These are phyloP conservation scores for Rhododendron williamsianum DNA, from an alignment of 148 eudicot genomes.

Conservation along the genomic window DNA sequence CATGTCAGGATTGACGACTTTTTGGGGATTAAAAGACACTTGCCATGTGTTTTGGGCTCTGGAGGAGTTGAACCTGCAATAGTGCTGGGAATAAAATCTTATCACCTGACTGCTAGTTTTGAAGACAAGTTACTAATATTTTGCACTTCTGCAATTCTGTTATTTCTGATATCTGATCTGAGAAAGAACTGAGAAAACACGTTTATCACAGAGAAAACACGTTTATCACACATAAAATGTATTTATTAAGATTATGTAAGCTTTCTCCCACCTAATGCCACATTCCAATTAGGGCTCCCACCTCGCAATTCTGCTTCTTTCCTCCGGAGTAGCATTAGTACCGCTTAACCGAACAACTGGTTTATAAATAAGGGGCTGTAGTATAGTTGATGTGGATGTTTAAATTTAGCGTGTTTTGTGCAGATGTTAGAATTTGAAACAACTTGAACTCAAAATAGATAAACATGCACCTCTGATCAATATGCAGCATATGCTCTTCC, in stretches of 20 bases:
- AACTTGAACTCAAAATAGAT: not conserved
- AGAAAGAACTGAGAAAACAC: not conserved
- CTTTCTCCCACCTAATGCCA: not conserved
- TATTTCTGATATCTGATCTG: not conserved
- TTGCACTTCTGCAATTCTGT: not conserved
- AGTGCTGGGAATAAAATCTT: not conserved
- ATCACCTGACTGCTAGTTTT: not conserved
- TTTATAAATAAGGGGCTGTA: not conserved
- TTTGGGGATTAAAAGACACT: not conserved
- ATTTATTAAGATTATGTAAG: not conserved
- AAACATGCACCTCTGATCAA: not conserved
- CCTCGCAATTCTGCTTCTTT: not conserved
- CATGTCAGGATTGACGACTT: not conserved
- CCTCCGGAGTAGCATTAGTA: not conserved
- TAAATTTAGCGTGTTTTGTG: not conserved
- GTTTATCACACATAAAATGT: not conserved
- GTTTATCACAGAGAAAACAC: not conserved
- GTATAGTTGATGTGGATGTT: not conserved
- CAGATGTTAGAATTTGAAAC: not conserved
- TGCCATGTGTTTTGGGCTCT: constrained; percentile 6
- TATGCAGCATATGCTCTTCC: not conserved
- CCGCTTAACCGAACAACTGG: not conserved
- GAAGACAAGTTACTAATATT: not conserved
- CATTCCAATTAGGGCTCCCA: not conserved
- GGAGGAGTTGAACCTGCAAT: not conserved